These are phyloP conservation scores for Candida neerlandica DNA, from an alignment of 1,139 yeast genomes.

Conservation along the genomic window DNA sequence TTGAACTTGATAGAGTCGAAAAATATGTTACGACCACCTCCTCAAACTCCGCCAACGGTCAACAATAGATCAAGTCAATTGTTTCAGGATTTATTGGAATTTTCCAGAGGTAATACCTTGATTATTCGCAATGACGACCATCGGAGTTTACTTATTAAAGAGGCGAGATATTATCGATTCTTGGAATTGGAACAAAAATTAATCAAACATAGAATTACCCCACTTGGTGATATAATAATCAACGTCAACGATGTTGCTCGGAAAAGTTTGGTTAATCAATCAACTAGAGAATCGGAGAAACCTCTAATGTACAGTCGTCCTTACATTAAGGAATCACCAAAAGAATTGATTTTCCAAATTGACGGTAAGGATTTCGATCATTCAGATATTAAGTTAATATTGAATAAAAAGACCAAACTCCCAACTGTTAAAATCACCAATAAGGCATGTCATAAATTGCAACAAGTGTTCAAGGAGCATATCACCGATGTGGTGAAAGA, in stretches of 20 bases:
- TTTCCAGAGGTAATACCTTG: slow-evolving; percentile 56
- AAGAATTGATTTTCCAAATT: slow-evolving; percentile 62
- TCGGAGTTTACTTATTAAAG: slow-evolving; percentile 58
- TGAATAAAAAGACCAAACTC: slow-evolving; percentile 30
- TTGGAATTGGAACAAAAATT: slow-evolving; percentile 72
- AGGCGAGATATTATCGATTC: slow-evolving; percentile 78
- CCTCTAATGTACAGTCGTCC: slow-evolving; percentile 59
- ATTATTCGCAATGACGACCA: slow-evolving; percentile 55
- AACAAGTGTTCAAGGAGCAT: slow-evolving; percentile 28
- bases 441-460: slow-evolving; percentile 26
- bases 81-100: slow-evolving; percentile 60
- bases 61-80: slow-evolving; percentile 57
- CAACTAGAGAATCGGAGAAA: slow-evolving; percentile 23
- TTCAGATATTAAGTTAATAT: slow-evolving; percentile 32
- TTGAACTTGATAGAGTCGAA: slow-evolving; percentile 37
- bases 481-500: slow-evolving; percentile 25
- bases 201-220: slow-evolving; percentile 50
- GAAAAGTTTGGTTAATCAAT: slow-evolving; percentile 39
- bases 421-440: slow-evolving; percentile 31
- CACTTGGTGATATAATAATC: slow-evolving; percentile 59
- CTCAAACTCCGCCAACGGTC: slow-evolving; percentile 59
- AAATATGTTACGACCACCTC: slow-evolving; percentile 72
- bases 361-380: slow-evolving; percentile 24
- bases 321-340: slow-evolving; percentile 40
- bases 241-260: slow-evolving; percentile 49